A percentile compares a stretch with the other conserved stretches of the same genome.
Conservation (phyloP, 768 basidiomycete species). For the Lanmaoa pseudosensibilis region DNA sequence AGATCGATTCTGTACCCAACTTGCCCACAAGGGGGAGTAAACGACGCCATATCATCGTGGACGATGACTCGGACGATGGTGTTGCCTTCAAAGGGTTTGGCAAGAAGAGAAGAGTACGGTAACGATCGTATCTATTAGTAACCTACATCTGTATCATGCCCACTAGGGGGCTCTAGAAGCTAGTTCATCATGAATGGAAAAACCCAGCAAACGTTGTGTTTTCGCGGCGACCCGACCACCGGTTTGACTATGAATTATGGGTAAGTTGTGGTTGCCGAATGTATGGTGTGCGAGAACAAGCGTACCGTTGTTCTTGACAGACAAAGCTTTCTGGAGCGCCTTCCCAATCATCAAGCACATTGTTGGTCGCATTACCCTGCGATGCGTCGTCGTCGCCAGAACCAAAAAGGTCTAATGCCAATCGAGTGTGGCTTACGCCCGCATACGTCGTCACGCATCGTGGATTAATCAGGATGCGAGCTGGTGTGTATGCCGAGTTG, state of each 20-base stretch:
- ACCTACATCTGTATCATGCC: not conserved
- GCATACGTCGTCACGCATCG: conserved; percentile 98
- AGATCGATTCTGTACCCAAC: conserved; percentile 4
- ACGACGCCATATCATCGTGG: conserved; percentile 42
- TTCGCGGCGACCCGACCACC: conserved; percentile 89
- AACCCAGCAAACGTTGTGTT: conserved; percentile 80
- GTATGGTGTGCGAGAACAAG: not conserved
- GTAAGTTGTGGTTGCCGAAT: conserved; percentile 3
- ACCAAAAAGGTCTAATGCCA: conserved; percentile 94
- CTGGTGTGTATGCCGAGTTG: conserved; percentile 85
- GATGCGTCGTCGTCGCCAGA: conserved; percentile 61
- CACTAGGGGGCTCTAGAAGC: conserved; percentile 12
- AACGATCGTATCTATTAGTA: conserved; percentile 2
- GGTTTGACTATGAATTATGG: conserved; percentile 55
- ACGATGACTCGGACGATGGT: conserved; percentile 73
- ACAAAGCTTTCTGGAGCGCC: conserved; percentile 97
- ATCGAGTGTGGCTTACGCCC: conserved; percentile 92
- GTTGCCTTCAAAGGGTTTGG: conserved; percentile 68
- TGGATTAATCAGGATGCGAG: conserved; percentile 92
- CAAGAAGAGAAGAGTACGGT: conserved; percentile 28
- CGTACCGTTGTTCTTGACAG: conserved; percentile 90
- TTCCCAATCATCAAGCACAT: conserved; percentile 92
- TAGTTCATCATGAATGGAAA: conserved; percentile 79
- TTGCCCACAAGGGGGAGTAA: conserved; percentile 21
- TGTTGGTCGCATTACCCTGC: conserved; percentile 53